These are phyloP conservation scores for Zizania latifolia DNA, from an alignment of 176 grass and related monocot species.

Conservation along the genomic window DNA sequence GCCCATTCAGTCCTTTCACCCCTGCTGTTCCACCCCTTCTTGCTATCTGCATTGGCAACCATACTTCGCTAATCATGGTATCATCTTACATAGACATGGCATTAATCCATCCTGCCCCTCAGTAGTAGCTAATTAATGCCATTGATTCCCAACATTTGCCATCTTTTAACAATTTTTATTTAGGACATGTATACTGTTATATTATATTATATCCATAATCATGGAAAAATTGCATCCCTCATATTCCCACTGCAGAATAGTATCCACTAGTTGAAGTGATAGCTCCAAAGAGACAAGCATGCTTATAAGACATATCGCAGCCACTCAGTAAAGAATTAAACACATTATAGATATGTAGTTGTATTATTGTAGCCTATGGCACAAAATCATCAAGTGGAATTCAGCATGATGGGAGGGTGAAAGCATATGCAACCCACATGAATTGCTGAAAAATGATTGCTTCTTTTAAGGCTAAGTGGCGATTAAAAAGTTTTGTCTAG, in stretches of 20 bases:
- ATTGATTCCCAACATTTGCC: too few relatives aligned
- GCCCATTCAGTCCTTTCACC: not conserved
- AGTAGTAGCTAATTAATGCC: not conserved
- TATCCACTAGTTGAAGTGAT: not conserved
- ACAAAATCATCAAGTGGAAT: slow-evolving; percentile 1
- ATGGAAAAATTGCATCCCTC: not conserved
- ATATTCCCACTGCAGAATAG: not conserved
- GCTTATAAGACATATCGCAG: not conserved
- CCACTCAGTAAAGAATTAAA: not conserved
- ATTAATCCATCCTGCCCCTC: not conserved
- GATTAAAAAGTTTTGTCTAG: not conserved
- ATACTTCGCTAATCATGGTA: not conserved
- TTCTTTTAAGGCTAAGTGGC: not conserved
- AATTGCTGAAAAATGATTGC: too few relatives aligned
- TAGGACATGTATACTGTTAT: not conserved
- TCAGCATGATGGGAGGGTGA: not conserved
- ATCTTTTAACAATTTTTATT: not conserved
- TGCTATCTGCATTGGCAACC: not conserved
- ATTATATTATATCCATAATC: not conserved
- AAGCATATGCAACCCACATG: not conserved
- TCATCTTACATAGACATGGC: not conserved
- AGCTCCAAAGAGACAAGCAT: slow-evolving; percentile 1
- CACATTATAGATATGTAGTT: not conserved
- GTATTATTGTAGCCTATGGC: not conserved
- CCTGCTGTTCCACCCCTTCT: not conserved